Conservation (phyloP, 2,329 filamentous ascomycete species). For the Shiraia bambusicola region DNA sequence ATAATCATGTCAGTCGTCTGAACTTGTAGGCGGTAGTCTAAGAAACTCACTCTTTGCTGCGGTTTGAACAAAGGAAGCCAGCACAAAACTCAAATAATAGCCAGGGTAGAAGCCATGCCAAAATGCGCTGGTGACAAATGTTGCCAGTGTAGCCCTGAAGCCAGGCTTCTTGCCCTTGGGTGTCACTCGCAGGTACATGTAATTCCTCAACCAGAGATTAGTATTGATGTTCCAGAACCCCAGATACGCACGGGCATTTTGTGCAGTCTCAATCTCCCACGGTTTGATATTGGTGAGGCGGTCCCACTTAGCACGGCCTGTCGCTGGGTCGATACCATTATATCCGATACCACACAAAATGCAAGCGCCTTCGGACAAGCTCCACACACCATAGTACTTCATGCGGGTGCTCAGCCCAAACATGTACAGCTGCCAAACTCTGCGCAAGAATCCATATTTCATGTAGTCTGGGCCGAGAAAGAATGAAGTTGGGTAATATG, state of each 20-base stretch:
- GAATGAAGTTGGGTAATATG: slow-evolving; percentile 64
- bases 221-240: slow-evolving; percentile 99
- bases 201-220: slow-evolving; percentile 94
- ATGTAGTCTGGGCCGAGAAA: slow-evolving; percentile 68
- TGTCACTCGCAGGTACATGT: slow-evolving; percentile 92
- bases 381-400: slow-evolving; percentile 98
- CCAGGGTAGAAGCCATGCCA: slow-evolving; percentile 99
- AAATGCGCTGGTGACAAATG: slow-evolving; percentile 89
- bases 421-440: slow-evolving; percentile 80
- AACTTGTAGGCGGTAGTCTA: neutral
- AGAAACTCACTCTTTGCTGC: slow-evolving; percentile 82
- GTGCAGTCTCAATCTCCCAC: slow-evolving; percentile 80
- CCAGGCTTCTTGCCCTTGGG: slow-evolving; percentile 94
- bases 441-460: slow-evolving; percentile 66
- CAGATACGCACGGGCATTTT: slow-evolving; percentile 90
- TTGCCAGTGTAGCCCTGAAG: slow-evolving; percentile 90
- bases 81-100: slow-evolving; percentile 87
- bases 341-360: slow-evolving; percentile 93
- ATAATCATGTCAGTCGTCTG: slow-evolving; percentile 3
- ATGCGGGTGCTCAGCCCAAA: slow-evolving; percentile 77
- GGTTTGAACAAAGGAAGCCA: slow-evolving; percentile 89
- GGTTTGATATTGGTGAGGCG: slow-evolving; percentile 87
- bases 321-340: slow-evolving; percentile 83
- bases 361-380: slow-evolving; percentile 87
- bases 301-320: slow-evolving; percentile 86